phyloP scores from a whole-genome alignment of 2,329 filamentous ascomycete genomes.

The Magnaporthales sp. region DNA sequence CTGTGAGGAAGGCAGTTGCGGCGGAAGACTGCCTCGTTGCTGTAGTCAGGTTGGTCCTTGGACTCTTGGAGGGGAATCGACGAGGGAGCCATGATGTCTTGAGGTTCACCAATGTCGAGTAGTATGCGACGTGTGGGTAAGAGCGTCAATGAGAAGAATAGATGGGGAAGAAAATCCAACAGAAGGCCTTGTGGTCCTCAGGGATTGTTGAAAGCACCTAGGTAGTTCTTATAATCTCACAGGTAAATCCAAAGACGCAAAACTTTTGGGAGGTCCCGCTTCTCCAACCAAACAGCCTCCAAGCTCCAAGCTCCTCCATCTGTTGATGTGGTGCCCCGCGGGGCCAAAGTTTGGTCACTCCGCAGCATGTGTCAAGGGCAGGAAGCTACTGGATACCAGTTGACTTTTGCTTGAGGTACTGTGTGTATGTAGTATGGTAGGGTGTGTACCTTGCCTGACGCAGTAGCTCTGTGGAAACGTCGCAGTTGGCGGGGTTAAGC shows the following conservation, averaged over 20 bases:
- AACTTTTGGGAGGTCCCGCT: background rate
- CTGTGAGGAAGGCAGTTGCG: constrained; percentile 43
- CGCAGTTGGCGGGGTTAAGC: background rate
- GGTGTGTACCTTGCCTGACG: background rate
- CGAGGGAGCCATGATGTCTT: background rate
- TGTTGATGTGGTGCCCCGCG: background rate
- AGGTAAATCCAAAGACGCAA: background rate
- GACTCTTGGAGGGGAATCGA: constrained; percentile 15
- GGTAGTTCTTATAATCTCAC: background rate
- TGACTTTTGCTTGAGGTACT: background rate
- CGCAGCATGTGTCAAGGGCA: background rate
- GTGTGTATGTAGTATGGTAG: background rate
- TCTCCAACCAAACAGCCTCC: background rate
- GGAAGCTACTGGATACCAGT: background rate
- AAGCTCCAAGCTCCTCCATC: background rate
- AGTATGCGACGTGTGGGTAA: background rate
- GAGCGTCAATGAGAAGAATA: background rate
- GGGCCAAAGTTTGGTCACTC: background rate
- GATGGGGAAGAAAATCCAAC: background rate
- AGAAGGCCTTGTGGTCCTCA: background rate
- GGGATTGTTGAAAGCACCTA: background rate
- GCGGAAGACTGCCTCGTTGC: constrained; percentile 41
- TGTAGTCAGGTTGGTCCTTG: constrained; percentile 33
- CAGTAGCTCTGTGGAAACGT: background rate
- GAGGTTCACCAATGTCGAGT: background rate